Evolutionary conservation across 352 stramenopile genomes (phyloP), one percentile per base, ranked within the genome.

Genomic region (Globisporangium perplexum): DNA sequence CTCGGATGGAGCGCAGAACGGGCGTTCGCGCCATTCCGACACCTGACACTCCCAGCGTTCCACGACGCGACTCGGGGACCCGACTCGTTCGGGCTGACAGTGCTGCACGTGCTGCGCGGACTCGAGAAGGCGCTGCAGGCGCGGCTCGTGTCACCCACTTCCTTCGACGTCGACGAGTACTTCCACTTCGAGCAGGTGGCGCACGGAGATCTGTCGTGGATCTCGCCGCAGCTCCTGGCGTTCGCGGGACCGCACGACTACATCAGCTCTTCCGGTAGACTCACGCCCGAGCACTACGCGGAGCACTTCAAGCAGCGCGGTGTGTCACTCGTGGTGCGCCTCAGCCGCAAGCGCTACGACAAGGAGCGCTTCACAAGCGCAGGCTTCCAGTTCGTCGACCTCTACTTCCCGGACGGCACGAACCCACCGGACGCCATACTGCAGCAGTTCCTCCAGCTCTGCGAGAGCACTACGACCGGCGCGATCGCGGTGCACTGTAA

Each of bases 401-500:
- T 97, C 38, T 97, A 95, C 58, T 99, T 97, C 60, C 70, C 95
- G 0, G 96, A 99, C 76, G 96, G 96, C 22, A 83, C 67, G 33
- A 88, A 80, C 55, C 94, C 96, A 5, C 64, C 87, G 5, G 74
- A 89, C 39, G 50, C 42, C 1, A 84, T 97, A 31, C 59, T 98
- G 5, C 30, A 71, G 18, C 50, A 60, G 17, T 95, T 98, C 11
- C 48, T 98, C 12, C 17, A 39, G 4, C 54, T 72, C 28, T 90
- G 88, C 55, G 84, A 96, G 55, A 47, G 4, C 39, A 57, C 10
- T 2, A 26, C 33, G 33, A 51, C 51, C 7, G 76, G 82, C 30
- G 89, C 87, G 31, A 81, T 98, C 55, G 96, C 92, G 1, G 88
- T 99, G 28, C 96, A 99, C 70, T 99, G 96, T 68, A 98, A 98